Evolutionary conservation across 1,284 basidiomycete genomes (phyloP), one percentile per base, ranked within the genome.

Genomic region (Ganoderma boninense): DNA sequence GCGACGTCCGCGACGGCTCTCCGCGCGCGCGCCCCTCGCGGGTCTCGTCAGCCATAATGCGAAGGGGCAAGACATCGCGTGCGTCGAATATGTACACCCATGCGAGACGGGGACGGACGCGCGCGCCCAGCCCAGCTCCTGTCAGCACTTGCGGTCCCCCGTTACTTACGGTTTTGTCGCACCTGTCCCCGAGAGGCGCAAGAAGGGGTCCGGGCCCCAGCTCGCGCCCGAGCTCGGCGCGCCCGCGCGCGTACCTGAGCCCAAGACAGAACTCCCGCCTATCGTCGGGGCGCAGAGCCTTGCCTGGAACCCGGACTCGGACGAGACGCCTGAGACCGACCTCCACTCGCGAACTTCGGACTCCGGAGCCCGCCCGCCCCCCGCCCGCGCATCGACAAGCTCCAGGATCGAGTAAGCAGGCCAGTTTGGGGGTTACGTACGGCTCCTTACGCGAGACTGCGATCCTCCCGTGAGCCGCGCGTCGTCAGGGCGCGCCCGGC

Each of bases 391-490:
- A 38, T 6, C 6, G 3, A 7, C 38, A 38, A 38, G 38, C 38
- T 38, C 38, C 6, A 38, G 38, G 38, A 38, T 38, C 38, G 38
- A 38, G 38, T 38, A 38, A 38, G 35, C 18, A 38, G 3, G 35
- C 35, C 11, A 23, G 35, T 40, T 2, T 18, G 35, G 29, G 4
- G 4, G 29, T 32, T 29, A 40, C 32, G 35, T n/a, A n/a, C 32
- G 32, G 32, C n/a, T 13, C 20, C 10, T 11, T 26, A 52, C 49
- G 49, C 57, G 57, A 38, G 56, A 40, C 57, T 60, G 57, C 57
- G 57, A 60, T 60, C 57, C 57, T 60, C 57, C 57, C 57, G 57
- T 60, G 57, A 60, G 57, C 35, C 35, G 35, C 32, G 57, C 32
- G 57, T 60, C 57, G 57, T 23, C 57, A 60, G 57, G 57, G 57